Base-by-base conservation (phyloP, 371 early-diverging fungal species). In the Saksenaea oblongispora region DNA sequence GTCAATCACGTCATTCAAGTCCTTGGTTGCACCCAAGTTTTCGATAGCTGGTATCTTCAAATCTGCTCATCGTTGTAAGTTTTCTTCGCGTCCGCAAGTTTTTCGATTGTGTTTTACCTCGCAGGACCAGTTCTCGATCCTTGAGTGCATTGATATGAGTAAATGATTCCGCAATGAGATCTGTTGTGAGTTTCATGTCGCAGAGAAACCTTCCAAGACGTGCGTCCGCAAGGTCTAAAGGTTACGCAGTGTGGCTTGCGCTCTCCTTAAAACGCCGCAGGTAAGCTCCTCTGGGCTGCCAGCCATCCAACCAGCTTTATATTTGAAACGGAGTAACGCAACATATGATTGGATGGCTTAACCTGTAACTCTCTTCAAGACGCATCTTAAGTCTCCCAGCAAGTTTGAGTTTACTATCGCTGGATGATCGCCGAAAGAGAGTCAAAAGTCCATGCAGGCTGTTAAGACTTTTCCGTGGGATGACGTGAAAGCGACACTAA, bases 11-110 rank as follows among this genome's bases (percentile, higher is more conserved):
- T 98, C 98, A 78, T 97, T 88, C 61, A 88, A 84, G 75, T 97
- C 95, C 93, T 91, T 95, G 14, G 96, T 91, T 10, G 91, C 92
- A 58, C 95, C 94, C 26, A 98, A 82, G 76, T 98, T 97, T 74
- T 98, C 98, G 61, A 98, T 92, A 62, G 84, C 81, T 57, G 94
- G 88, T 51, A 97, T 93, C 70, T 93, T 93, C 61, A 90, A 85
- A 65, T 89, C 94, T 94, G 73, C 62, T 34, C 17, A 28, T 35
- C 51, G 27, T 34, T 22, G 35, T 34, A 61, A 37, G 34, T 1
- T 22, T 31, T 37, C 14, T 24, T 55, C 17, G 17, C 15, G 4
- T 55, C n/a, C 22, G 41, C 13, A 24, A 28, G 22, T 18, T 35
- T 14, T 17, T 8, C 31, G 27, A 57, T 27, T 36, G n/a, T 11